phyloP scores from a whole-genome alignment of 768 basidiomycete genomes.

The Kwoniella heveanensis region DNA sequence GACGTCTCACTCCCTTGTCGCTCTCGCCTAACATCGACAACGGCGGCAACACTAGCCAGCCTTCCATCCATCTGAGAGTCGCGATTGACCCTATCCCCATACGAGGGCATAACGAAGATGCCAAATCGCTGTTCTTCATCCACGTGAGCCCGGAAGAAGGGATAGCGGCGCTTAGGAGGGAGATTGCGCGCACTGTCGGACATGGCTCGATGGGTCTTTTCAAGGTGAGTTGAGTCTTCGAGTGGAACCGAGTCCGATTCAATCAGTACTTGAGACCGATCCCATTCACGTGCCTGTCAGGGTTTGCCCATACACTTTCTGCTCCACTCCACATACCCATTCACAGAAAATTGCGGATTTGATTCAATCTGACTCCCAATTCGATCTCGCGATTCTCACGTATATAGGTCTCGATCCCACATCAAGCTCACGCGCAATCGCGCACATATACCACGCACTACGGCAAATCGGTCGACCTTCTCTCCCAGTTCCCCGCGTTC shows the following conservation, averaged over 20 bases:
- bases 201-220: conserved; percentile 36
- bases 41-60: background rate
- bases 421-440: conserved; percentile 45
- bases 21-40: background rate
- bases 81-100: conserved; percentile 28
- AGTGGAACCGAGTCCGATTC: background rate
- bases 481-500: conserved; percentile 48
- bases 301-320: too few species aligned
- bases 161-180: conserved; percentile 26
- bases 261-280: background rate
- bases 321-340: too few species aligned
- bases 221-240: conserved; percentile 47
- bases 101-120: background rate
- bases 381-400: background rate
- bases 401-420: conserved; percentile 47
- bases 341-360: too few species aligned
- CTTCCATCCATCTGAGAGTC: conserved; percentile 31
- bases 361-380: background rate
- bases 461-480: conserved; percentile 35
- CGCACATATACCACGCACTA: conserved; percentile 38
- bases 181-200: conserved; percentile 32
- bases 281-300: background rate
- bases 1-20: background rate
- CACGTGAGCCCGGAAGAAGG: conserved; percentile 32
- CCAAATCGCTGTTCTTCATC: conserved; percentile 40